These are phyloP conservation scores for Mucor plumbeus DNA, from an alignment of 371 early-diverging fungal species.

Conservation along the genomic window DNA sequence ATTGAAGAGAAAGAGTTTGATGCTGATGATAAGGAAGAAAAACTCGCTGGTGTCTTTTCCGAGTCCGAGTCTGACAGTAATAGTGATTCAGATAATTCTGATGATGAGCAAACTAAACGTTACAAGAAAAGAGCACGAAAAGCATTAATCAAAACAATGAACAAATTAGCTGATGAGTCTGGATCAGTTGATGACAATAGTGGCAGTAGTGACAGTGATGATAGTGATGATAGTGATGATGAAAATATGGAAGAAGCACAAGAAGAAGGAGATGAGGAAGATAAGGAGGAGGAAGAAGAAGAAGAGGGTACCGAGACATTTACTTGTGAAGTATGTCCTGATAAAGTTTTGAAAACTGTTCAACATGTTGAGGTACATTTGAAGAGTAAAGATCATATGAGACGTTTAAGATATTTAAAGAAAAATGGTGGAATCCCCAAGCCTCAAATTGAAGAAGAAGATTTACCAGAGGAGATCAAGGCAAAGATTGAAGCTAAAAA, in stretches of 20 bases:
- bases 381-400: slow-evolving; percentile 34
- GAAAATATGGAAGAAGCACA: slow-evolving; percentile 15
- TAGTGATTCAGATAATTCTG: slow-evolving; percentile 28
- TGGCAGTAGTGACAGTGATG: slow-evolving; percentile 20
- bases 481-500: slow-evolving; percentile 20
- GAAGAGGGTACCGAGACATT: slow-evolving; percentile 24
- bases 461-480: slow-evolving; percentile 13
- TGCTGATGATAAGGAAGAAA: slow-evolving; percentile 33
- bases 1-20: slow-evolving; percentile 39
- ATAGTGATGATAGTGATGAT: slow-evolving; percentile 18
- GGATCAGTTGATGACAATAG: slow-evolving; percentile 16
- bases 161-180: slow-evolving; percentile 18
- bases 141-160: slow-evolving; percentile 20
- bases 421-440: slow-evolving; percentile 19
- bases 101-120: slow-evolving; percentile 31
- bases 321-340: slow-evolving; percentile 40
- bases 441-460: background rate
- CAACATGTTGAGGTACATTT: slow-evolving; percentile 40
- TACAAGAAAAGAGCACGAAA: slow-evolving; percentile 28
- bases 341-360: slow-evolving; percentile 33
- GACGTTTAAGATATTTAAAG: slow-evolving; percentile 25
- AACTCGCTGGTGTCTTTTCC: slow-evolving; percentile 39
- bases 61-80: slow-evolving; percentile 26
- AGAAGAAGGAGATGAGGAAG: slow-evolving; percentile 18
- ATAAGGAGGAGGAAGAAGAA: slow-evolving; percentile 19